Evolutionary conservation across 2,329 filamentous ascomycete species (phyloP), one percentile per base, ranked within the genome.

Genomic region (Coniochaeta pulveracea): DNA sequence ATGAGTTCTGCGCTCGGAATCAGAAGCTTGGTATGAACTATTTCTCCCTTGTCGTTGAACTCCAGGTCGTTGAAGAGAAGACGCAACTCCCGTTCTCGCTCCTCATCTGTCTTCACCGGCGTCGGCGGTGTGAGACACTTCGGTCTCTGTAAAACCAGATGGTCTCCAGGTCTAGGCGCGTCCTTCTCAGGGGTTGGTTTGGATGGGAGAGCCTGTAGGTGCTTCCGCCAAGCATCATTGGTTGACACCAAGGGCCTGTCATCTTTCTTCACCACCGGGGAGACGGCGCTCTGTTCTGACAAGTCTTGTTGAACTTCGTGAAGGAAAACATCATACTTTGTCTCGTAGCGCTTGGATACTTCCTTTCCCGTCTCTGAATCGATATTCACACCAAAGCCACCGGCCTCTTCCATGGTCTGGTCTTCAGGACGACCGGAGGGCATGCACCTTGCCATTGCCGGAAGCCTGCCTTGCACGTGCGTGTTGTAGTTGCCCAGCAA

Each of bases 1-100:
- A 15, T 27, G 12, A 35, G 25, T 12, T 35, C 25, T n/a, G 34
- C 26, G 11, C 30, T 22, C 21, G 30, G 30, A 25, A 33, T 5
- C 12, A 33, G 14, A 10, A 31, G 4, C 14, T 18, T 21, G 17
- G 16, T 16, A 4, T 19, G 28, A 8, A 31, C 28, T 9, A 21
- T 7, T n/a, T 31, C 10, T n/a, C 28, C 28, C 4, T 31, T 19
- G 6, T 5, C 14, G 19, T 16, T 17, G 21, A 24, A 7, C 12
- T 25, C 21, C 4, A 24, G 21, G 21, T 33, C 30, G 10, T 17
- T 3, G 4, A 33, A n/a, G 19, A 33, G 18, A 22, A 33, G 30
- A 4, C 18, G 12, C 19, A 17, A 11, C 19, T 33, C 14, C 10
- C 8, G 12, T 22, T 18, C 14, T 9, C 18, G 12, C 6, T 33